Percentiles rank a stretch among this genome's conserved stretches.
Evolutionary conservation across 169 alveolate genomes (phyloP).

Genomic region (Cryptosporidium meleagridis): DNA sequence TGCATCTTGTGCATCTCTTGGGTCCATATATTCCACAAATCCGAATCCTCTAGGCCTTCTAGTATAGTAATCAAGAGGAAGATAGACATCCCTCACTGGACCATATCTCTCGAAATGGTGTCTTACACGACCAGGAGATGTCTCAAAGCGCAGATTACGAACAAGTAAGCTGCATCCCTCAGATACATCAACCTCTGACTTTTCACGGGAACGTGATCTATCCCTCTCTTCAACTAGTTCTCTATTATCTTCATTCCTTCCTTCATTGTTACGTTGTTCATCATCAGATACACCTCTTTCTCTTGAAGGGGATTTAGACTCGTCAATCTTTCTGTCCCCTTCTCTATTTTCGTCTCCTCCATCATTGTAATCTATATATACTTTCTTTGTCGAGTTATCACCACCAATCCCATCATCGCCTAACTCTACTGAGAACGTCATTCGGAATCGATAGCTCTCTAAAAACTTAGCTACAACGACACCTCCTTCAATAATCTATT

Average conservation of each 20-base stretch:
- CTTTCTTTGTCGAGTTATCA: constrained; percentile 43
- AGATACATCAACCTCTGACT: constrained; percentile 71
- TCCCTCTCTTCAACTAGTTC: not conserved
- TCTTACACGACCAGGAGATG: constrained; percentile 87
- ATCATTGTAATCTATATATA: constrained; percentile 50
- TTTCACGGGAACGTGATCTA: constrained; percentile 47
- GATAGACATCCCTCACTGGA: constrained; percentile 90
- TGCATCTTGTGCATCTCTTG: constrained; percentile 89
- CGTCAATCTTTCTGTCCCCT: constrained; percentile 14
- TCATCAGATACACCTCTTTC: constrained; percentile 18
- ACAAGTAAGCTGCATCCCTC: constrained; percentile 84
- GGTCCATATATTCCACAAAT: constrained; percentile 89
- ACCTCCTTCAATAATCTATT: not conserved
- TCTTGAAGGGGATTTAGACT: constrained; percentile 57
- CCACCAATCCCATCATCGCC: constrained; percentile 29
- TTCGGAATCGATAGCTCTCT: constrained; percentile 6
- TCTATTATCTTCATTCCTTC: constrained; percentile 70
- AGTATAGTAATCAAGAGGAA: constrained; percentile 91
- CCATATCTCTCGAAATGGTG: constrained; percentile 86
- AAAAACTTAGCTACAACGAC: not conserved
- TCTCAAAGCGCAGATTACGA: constrained; percentile 84
- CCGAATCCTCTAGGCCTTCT: constrained; percentile 93
- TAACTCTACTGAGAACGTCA: constrained; percentile 27
- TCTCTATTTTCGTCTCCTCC: constrained; percentile 26
- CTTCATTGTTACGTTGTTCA: constrained; percentile 20